Conservation (phyloP, 257 asterid genomes). For the Gentiana macrophylla region DNA sequence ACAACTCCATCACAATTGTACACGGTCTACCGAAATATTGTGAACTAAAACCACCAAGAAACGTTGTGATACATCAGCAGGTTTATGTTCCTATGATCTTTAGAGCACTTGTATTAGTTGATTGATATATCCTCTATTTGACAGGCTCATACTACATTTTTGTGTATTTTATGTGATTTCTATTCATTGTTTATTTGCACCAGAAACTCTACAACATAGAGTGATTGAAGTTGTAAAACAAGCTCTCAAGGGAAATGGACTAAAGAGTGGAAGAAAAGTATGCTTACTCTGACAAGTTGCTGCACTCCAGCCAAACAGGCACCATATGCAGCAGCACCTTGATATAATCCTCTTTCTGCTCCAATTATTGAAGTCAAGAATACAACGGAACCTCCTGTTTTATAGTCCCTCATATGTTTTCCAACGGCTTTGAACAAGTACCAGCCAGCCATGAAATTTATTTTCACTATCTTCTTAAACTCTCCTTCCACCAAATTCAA, state of each 20-base stretch:
- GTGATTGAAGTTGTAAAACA: no score
- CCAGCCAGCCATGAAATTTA: conserved; percentile 78
- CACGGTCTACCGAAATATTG: no score
- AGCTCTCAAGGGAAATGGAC: background rate
- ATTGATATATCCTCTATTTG: no score
- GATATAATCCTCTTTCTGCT: conserved; percentile 86
- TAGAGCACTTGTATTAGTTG: no score
- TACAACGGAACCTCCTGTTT: conserved; percentile 80
- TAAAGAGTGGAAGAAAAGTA: background rate
- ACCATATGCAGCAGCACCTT: conserved; percentile 94
- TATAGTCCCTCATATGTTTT: conserved; percentile 58
- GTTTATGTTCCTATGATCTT: no score
- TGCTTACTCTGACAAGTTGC: conserved; percentile 78
- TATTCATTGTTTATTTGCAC: no score
- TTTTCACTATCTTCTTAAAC: conserved; percentile 61
- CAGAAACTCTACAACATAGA: no score
- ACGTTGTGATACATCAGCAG: no score
- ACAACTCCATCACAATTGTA: no score
- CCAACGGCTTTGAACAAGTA: conserved; percentile 72
- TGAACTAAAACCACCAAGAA: no score
- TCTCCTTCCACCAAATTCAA: conserved; percentile 52
- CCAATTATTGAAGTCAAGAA: conserved; percentile 67
- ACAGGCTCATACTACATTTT: no score
- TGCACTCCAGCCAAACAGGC: conserved; percentile 85
- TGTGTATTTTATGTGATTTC: no score